phyloP scores from a whole-genome alignment of 345 rosid species.

The Salix arbutifolia region DNA sequence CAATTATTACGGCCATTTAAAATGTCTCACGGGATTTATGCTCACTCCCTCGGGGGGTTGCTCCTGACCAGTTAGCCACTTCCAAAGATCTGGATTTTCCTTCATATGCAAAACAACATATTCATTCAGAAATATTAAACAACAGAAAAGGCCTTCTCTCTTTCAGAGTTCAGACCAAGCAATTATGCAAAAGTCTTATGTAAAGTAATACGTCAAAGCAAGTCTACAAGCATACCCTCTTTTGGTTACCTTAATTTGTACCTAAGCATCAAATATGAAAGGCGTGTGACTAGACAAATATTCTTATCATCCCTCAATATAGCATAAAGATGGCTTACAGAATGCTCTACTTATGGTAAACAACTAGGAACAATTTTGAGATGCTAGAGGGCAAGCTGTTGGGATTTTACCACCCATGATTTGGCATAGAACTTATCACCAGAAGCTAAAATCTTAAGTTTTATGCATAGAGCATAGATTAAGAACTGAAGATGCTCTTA shows the following conservation, averaged over 20 bases:
- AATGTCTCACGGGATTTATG: constrained; percentile 56
- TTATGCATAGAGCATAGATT: not conserved
- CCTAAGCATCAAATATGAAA: not conserved
- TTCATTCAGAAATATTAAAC: not conserved
- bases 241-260: not conserved
- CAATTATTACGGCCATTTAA: not conserved
- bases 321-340: not conserved
- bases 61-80: constrained; percentile 85
- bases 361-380: not conserved
- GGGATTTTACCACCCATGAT: not conserved
- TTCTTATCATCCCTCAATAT: not conserved
- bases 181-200: not conserved
- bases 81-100: constrained; percentile 98
- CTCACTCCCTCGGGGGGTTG: constrained; percentile 75
- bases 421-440: not conserved
- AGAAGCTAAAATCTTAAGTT: not conserved
- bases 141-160: not conserved
- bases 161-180: not conserved
- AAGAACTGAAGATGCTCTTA: not conserved
- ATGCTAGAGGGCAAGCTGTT: not conserved
- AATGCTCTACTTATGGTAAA: not conserved
- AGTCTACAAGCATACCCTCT: not conserved
- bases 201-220: not conserved
- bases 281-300: not conserved
- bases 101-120: constrained; percentile 25